Percentiles rank a stretch among this genome's conserved stretches.
These are phyloP conservation scores for Amauroascus niger DNA, from an alignment of 2,329 filamentous ascomycete species.

Conservation along the genomic window DNA sequence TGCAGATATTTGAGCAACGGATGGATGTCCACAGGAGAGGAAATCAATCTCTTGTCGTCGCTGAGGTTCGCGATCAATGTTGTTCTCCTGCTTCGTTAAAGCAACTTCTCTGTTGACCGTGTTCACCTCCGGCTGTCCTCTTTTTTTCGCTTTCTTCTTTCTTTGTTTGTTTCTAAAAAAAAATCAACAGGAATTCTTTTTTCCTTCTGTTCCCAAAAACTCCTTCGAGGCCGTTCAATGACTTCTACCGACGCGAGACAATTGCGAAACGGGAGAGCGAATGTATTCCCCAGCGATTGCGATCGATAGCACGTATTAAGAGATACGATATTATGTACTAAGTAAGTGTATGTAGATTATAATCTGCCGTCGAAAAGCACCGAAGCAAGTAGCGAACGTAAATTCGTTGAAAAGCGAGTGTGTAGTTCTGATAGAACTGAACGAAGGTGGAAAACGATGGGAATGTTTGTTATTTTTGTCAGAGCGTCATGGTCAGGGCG, in stretches of 20 bases:
- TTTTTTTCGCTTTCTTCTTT: background rate
- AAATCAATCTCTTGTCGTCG: background rate
- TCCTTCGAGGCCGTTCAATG: background rate
- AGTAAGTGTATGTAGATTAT: slow-evolving; percentile 1
- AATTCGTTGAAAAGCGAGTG: slow-evolving; percentile 31
- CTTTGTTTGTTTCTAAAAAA: background rate
- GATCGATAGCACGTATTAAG: slow-evolving; percentile 8
- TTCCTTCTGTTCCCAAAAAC: background rate
- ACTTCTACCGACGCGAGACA: background rate
- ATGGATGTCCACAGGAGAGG: background rate
- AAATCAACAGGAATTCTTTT: background rate
- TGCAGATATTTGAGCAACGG: background rate
- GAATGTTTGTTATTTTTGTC: background rate
- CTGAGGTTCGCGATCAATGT: background rate
- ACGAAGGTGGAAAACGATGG: slow-evolving; percentile 12
- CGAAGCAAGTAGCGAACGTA: slow-evolving; percentile 11
- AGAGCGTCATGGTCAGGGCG: slow-evolving; percentile 10
- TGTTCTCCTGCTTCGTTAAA: background rate
- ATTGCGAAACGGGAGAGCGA: slow-evolving; percentile 8
- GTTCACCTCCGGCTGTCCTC: too few relatives aligned
- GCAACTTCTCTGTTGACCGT: background rate
- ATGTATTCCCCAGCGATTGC: slow-evolving; percentile 1
- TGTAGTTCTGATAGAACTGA: slow-evolving; percentile 12
- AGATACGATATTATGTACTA: slow-evolving; percentile 10
- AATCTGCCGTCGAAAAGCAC: slow-evolving; percentile 9